Base-by-base conservation (phyloP, 805 yeast genomes). In the Deakozyma indianensis region DNA sequence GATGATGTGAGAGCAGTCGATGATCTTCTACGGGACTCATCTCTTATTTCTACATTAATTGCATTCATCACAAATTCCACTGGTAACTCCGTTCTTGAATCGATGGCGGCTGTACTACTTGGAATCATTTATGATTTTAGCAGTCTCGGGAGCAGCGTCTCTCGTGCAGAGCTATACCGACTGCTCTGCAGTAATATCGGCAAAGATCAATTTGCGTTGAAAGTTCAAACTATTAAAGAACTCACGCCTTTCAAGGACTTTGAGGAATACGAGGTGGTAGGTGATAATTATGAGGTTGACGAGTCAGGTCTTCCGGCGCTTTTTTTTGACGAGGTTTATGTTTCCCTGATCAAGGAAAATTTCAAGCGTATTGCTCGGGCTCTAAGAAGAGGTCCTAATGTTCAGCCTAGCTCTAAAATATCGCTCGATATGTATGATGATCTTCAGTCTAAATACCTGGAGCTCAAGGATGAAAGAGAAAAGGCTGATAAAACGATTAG, bases 281-380 rank as follows among this genome's bases (percentile, higher is more conserved):
- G 9, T 11, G 20, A 32, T 14, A 7, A 9, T 11, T 25, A 25
- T 14, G 38, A 32, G 11, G 18, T 32, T 9, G 55, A 53, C 9
- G 80, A 77, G 2, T 78, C 94, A 1, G 98, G 98, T 1, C 70
- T 90, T 38, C 98, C 97, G 0, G 75, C 77, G 47, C 82, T 90
- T 1, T 86, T 73, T 54, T 81, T 92, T 56, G 80, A 79, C 47
- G 58, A 73, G 0, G 62, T 69, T 2, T 85, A 85, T 57, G 77
- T 83, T 2, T 66, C 65, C 2, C 64, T 87, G 44, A 64, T 92
- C 40, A 78, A 77, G 50, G 92, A 82, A 1, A 82, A 85, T 54
- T 76, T 72, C 50, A 61, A 69, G 24, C 70, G 96, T 47, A 75
- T 92, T 23, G 73, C 73, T 50, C 71, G 78, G 41, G 80, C 95